Conservation (phyloP, 2,329 filamentous ascomycete species). For the Colletotrichum chlorophyti region DNA sequence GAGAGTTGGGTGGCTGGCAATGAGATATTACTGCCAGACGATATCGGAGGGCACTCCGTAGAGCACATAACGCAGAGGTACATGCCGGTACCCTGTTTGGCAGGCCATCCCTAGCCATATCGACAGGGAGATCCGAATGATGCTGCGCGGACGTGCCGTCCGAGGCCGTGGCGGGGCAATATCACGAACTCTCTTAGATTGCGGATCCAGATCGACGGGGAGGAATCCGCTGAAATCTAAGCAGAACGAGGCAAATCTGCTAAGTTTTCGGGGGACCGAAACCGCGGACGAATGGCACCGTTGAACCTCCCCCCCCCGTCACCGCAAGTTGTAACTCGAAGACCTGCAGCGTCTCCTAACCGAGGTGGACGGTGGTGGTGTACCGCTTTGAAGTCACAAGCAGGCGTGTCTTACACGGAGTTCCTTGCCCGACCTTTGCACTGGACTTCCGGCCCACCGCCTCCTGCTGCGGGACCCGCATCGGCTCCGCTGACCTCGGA, state of each 20-base stretch:
- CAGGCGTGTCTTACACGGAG: no score
- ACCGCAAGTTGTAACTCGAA: no score
- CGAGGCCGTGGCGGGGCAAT: slow-evolving; percentile 17
- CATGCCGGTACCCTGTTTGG: neutral
- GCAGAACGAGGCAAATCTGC: no score
- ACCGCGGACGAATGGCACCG: neutral
- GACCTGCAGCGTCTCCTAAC: slow-evolving; percentile 5
- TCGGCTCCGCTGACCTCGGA: neutral
- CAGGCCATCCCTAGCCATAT: neutral
- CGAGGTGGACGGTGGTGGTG: no score
- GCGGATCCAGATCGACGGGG: slow-evolving; percentile 11
- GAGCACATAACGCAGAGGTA: no score
- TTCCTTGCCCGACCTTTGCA: neutral
- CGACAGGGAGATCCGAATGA: slow-evolving; percentile 4
- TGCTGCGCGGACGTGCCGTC: slow-evolving; percentile 16
- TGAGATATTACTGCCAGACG: no score
- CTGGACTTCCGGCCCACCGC: neutral
- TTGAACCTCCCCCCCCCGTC: no score
- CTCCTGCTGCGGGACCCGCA: slow-evolving; percentile 6
- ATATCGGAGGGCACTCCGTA: no score
- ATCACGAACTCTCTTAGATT: slow-evolving; percentile 26
- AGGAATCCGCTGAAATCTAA: neutral
- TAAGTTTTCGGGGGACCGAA: no score
- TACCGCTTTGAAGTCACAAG: no score
- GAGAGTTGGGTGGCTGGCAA: no score